These are phyloP conservation scores for Cyberlindnera lachancei DNA, from an alignment of 805 yeast genomes.

Conservation along the genomic window DNA sequence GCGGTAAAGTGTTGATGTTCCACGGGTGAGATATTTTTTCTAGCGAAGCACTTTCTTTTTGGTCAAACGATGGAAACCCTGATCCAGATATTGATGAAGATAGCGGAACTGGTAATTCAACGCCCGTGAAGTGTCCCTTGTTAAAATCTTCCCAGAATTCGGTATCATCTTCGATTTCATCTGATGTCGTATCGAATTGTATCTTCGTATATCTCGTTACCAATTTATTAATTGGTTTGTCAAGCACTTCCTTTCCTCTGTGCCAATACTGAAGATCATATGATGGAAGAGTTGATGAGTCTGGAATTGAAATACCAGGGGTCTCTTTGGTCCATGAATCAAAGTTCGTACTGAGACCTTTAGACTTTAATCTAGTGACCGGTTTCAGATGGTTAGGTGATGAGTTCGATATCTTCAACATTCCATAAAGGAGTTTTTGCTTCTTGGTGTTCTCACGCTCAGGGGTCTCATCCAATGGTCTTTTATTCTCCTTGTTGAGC, in stretches of 20 bases:
- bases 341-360: slow-evolving; percentile 45
- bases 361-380: slow-evolving; percentile 35
- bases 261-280: slow-evolving; percentile 42
- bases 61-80: slow-evolving; percentile 24
- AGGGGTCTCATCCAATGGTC: slow-evolving; percentile 4
- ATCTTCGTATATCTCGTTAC: no score
- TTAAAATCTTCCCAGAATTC: slow-evolving; percentile 10
- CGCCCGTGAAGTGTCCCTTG: slow-evolving; percentile 30
- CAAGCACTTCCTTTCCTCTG: slow-evolving; percentile 30
- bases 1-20: slow-evolving; percentile 51
- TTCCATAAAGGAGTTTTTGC: slow-evolving; percentile 2
- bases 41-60: no score
- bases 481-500: slow-evolving; percentile 10
- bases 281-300: slow-evolving; percentile 27
- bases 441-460: slow-evolving; percentile 1
- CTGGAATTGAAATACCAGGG: slow-evolving; percentile 29
- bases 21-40: slow-evolving; percentile 33
- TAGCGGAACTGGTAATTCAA: slow-evolving; percentile 29
- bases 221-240: slow-evolving; percentile 23
- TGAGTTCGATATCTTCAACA: slow-evolving; percentile 40
- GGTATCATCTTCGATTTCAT: no score
- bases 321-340: slow-evolving; percentile 41
- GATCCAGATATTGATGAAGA: slow-evolving; percentile 33
- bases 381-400: slow-evolving; percentile 38
- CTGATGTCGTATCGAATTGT: no score